Evolutionary conservation across 768 basidiomycete species (phyloP).

Genomic region (Russula brevipes): DNA sequence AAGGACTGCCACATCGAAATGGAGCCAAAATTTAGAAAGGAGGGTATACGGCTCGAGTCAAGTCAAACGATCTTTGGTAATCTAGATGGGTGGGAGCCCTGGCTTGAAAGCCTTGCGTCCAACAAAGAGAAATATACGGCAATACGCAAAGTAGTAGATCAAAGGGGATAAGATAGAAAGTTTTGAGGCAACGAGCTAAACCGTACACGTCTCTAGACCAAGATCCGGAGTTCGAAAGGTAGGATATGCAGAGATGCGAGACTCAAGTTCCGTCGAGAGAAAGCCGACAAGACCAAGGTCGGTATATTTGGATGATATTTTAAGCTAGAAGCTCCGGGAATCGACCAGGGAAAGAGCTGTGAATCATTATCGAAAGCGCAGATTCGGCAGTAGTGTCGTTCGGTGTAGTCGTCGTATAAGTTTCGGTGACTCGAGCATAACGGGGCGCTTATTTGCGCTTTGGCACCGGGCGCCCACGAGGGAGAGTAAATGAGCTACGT

Average conservation of each 20-base stretch:
- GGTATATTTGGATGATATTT: slow-evolving; percentile 20
- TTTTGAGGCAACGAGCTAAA: slow-evolving; percentile 1
- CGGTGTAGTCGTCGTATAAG: slow-evolving; percentile 22
- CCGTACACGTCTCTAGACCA: slow-evolving; percentile 1
- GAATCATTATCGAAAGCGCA: slow-evolving; percentile 16
- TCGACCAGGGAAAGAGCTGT: slow-evolving; percentile 6
- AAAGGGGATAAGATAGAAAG: slow-evolving; percentile 15
- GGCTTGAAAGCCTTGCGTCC: slow-evolving; percentile 1
- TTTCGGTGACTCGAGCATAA: slow-evolving; percentile 20
- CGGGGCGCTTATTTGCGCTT: slow-evolving; percentile 9
- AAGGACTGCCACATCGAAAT: slow-evolving; percentile 2
- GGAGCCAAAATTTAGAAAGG: slow-evolving; percentile 11
- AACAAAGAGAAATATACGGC: slow-evolving; percentile 8
- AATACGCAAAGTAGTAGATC: slow-evolving; percentile 16
- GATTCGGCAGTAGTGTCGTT: slow-evolving; percentile 6
- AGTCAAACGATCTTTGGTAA: slow-evolving; percentile 21
- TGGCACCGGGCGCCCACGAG: slow-evolving; percentile 13
- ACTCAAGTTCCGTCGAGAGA: slow-evolving; percentile 15
- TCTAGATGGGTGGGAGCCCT: slow-evolving; percentile 1
- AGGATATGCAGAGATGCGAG: slow-evolving; percentile 13
- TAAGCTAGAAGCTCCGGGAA: slow-evolving; percentile 17
- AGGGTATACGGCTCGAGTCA: slow-evolving; percentile 23
- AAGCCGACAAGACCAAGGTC: slow-evolving; percentile 14
- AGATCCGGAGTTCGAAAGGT: slow-evolving; percentile 16
- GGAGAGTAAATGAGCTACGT: slow-evolving; percentile 11